These are phyloP conservation scores for Sphagnum contortum DNA, from an alignment of 225 moss, liverwort and hornwort species.

Conservation along the genomic window DNA sequence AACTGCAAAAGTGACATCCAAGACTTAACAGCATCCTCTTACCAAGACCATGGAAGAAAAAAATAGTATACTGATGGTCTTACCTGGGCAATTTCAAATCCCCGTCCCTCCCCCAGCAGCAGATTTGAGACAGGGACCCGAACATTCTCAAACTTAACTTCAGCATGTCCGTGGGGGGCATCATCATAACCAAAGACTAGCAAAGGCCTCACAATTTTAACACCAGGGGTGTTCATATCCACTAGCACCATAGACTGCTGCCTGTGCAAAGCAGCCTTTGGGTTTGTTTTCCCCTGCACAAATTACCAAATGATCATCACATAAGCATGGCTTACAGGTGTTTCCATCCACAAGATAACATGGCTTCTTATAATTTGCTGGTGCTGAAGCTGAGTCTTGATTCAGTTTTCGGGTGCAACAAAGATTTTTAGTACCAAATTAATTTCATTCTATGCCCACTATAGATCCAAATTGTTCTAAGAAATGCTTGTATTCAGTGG, in stretches of 20 bases:
- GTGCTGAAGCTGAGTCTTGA: no score
- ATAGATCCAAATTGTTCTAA: no score
- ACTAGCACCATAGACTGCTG: conserved; percentile 98
- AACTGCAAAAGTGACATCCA: no score
- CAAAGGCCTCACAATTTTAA: conserved; percentile 71
- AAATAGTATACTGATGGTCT: neutral
- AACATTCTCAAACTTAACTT: conserved; percentile 72
- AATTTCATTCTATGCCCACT: no score
- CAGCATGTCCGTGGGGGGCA: conserved; percentile 98
- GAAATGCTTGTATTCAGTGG: neutral
- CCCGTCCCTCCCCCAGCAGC: conserved; percentile 89
- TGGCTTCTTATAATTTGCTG: no score
- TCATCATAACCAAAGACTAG: conserved; percentile 90
- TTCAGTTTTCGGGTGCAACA: no score
- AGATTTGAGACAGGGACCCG: conserved; percentile 76
- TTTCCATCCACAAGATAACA: neutral
- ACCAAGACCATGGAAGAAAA: no score
- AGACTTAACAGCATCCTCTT: neutral
- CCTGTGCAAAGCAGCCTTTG: conserved; percentile 53
- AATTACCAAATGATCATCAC: neutral
- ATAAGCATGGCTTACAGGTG: neutral
- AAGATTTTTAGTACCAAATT: no score
- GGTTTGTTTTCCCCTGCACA: conserved; percentile 83
- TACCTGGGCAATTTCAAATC: conserved; percentile 98
- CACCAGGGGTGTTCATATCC: conserved; percentile 68